Percentiles rank a stretch among this genome's conserved stretches.
Evolutionary conservation across 148 eudicot genomes (phyloP).

Genomic region (Silene conica): DNA sequence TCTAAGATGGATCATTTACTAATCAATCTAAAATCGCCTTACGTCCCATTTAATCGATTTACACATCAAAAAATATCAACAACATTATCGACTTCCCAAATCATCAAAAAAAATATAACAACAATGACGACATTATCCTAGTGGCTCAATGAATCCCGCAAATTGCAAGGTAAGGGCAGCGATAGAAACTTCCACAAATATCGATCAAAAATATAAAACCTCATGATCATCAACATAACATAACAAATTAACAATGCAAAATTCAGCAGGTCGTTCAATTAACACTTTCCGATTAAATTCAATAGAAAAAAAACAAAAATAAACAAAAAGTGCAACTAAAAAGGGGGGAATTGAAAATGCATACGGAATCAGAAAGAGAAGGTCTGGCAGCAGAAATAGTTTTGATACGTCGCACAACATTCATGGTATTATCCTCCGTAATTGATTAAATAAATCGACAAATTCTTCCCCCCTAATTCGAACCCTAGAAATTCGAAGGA

Average conservation of each 20-base stretch:
- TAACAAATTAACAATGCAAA: not conserved
- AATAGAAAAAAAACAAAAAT: not conserved
- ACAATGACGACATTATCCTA: too few relatives aligned
- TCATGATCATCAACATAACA: conserved; percentile 1
- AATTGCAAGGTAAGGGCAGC: too few relatives aligned
- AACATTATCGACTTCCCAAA: not conserved
- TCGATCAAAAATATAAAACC: not conserved
- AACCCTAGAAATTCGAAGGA: conserved; percentile 12
- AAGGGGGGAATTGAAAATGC: conserved; percentile 7
- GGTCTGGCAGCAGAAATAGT: conserved; percentile 81
- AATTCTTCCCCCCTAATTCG: not conserved
- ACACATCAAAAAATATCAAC: not conserved
- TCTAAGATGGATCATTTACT: not conserved
- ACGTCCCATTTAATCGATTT: not conserved
- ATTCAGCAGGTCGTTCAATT: too few relatives aligned
- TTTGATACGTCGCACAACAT: conserved; percentile 83
- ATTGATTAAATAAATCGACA: not conserved
- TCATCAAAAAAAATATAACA: not conserved
- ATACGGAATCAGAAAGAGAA: conserved; percentile 80
- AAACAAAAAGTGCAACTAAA: not conserved
- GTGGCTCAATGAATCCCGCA: too few relatives aligned
- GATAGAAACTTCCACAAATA: not conserved
- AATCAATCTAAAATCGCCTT: not conserved
- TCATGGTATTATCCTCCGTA: conserved; percentile 31
- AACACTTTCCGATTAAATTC: not conserved